Conservation (phyloP, 495 filamentous ascomycete species). For the Aspergillus funiculosus region DNA sequence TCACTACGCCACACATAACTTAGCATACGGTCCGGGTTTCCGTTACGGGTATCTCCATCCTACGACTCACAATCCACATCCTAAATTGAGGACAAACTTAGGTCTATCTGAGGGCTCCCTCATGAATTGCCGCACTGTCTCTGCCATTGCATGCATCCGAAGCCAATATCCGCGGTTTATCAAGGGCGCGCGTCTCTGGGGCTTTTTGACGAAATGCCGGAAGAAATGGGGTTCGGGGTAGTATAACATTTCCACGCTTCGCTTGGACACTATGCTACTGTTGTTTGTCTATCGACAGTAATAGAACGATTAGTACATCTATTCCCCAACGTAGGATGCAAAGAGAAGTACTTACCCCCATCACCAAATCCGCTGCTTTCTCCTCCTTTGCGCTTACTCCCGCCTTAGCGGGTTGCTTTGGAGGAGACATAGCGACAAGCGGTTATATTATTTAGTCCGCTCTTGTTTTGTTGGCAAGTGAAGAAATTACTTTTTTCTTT, state of each 20-base stretch:
- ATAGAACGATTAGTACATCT: too few relatives aligned
- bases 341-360: slow-evolving; percentile 50
- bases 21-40: slow-evolving; percentile 20
- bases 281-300: slow-evolving; percentile 73
- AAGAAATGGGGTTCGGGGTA: slow-evolving; percentile 74
- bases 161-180: slow-evolving; percentile 89
- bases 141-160: slow-evolving; percentile 72
- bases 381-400: slow-evolving; percentile 28
- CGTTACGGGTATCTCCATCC: background rate
- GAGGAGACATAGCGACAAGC: slow-evolving; percentile 10
- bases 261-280: slow-evolving; percentile 84
- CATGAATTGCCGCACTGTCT: slow-evolving; percentile 66
- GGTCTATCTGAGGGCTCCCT: slow-evolving; percentile 49
- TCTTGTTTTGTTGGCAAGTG: background rate
- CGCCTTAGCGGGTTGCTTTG: slow-evolving; percentile 18
- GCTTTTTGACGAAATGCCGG: slow-evolving; percentile 79
- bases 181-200: slow-evolving; percentile 69
- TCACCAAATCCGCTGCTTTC: slow-evolving; percentile 60
- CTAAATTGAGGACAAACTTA: slow-evolving; percentile 78
- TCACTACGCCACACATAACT: slow-evolving; percentile 53
- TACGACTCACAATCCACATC: slow-evolving; percentile 80
- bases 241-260: slow-evolving; percentile 82
- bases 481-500: background rate
- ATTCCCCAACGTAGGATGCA: background rate
- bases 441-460: background rate